Conservation (phyloP, 176 grass and related monocot genomes). For the Guadua angustifolia region DNA sequence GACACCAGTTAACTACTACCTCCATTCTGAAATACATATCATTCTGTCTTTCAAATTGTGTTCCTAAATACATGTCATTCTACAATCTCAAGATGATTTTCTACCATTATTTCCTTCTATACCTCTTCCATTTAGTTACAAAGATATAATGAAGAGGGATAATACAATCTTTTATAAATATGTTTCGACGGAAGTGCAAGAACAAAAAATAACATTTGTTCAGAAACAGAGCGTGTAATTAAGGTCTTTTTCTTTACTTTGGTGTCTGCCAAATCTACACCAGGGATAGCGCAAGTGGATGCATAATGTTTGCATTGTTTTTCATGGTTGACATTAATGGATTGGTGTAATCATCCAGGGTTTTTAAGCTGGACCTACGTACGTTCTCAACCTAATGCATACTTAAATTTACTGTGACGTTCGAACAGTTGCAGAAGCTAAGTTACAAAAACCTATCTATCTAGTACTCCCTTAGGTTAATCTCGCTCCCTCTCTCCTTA, state of each 20-base stretch:
- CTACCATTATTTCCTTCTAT: no score
- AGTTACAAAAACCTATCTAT: background rate
- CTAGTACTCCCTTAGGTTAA: background rate
- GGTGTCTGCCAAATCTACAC: conserved; percentile 6
- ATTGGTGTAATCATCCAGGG: background rate
- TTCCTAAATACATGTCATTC: no score
- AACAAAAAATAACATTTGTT: no score
- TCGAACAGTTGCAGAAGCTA: background rate
- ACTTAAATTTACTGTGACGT: background rate
- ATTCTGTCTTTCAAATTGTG: no score
- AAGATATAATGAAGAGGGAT: no score
- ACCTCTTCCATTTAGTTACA: no score
- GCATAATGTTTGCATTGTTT: background rate
- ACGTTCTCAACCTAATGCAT: background rate
- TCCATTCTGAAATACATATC: no score
- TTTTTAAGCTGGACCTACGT: background rate
- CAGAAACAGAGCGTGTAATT: background rate
- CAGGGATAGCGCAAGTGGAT: background rate
- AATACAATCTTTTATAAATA: no score
- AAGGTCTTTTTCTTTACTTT: background rate
- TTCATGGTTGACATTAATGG: conserved; percentile 25
- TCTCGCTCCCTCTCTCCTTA: no score
- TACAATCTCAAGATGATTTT: no score
- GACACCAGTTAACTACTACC: no score
- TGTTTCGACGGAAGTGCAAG: no score